Evolutionary conservation across 768 basidiomycete genomes (phyloP).

Genomic region (Tephrocybe sp.): DNA sequence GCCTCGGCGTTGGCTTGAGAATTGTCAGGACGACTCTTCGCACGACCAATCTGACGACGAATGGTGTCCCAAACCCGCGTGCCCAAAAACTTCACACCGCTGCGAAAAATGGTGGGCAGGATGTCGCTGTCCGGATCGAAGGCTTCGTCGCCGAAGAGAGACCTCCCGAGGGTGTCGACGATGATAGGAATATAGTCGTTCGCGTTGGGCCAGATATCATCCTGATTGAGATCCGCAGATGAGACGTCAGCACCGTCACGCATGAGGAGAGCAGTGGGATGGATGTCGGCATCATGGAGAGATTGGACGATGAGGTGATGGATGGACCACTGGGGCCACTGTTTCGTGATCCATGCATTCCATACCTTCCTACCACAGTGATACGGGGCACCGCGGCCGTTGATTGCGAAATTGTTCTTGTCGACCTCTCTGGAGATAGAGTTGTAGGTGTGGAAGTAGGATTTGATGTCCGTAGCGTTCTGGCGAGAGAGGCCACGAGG

Average conservation of each 20-base stretch:
- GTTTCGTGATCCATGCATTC: slow-evolving; percentile 8
- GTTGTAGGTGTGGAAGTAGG: slow-evolving; percentile 17
- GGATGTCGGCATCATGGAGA: too few relatives aligned
- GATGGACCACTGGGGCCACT: slow-evolving; percentile 12
- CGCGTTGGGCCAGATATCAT: neutral
- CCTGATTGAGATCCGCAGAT: neutral
- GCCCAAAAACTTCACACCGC: neutral
- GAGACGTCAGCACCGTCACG: slow-evolving; percentile 10
- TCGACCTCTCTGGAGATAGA: neutral
- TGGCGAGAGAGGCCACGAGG: slow-evolving; percentile 16
- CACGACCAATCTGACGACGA: neutral
- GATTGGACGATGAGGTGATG: slow-evolving; percentile 9
- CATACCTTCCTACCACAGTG: slow-evolving; percentile 16
- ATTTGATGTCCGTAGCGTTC: slow-evolving; percentile 9
- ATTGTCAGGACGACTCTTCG: neutral
- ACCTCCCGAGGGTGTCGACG: neutral
- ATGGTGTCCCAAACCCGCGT: neutral
- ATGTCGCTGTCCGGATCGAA: neutral
- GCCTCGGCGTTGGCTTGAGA: neutral
- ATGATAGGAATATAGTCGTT: neutral
- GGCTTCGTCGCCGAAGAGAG: neutral
- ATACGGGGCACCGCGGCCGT: neutral
- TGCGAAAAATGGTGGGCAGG: neutral
- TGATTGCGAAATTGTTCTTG: neutral
- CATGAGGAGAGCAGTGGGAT: neutral